Evolutionary conservation across 768 basidiomycete genomes (phyloP).

Genomic region (Tricholoma sp.): DNA sequence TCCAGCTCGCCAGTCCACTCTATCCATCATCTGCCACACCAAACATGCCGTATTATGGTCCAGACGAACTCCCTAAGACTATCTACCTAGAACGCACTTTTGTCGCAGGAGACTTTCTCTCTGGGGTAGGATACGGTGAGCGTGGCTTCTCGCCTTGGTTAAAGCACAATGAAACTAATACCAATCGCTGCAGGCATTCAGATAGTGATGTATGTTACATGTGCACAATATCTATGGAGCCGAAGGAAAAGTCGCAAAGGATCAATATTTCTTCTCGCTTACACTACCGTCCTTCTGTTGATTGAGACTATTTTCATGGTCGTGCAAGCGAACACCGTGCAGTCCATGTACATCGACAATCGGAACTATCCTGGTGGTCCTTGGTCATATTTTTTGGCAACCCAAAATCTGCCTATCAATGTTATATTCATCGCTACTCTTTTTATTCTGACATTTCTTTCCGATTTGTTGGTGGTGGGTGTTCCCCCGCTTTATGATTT

Average conservation of each 20-base stretch:
- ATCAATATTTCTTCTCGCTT: slow-evolving; percentile 24
- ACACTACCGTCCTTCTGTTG: slow-evolving; percentile 24
- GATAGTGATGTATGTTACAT: slow-evolving; percentile 23
- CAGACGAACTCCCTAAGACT: slow-evolving; percentile 20
- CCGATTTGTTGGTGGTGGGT: slow-evolving; percentile 37
- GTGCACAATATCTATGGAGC: slow-evolving; percentile 28
- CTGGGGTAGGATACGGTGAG: slow-evolving; percentile 28
- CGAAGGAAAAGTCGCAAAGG: slow-evolving; percentile 16
- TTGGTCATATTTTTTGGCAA: slow-evolving; percentile 31
- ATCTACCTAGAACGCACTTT: slow-evolving; percentile 29
- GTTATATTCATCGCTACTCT: slow-evolving; percentile 33
- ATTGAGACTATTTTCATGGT: slow-evolving; percentile 29
- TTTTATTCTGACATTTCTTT: slow-evolving; percentile 33
- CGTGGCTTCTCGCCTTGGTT: not conserved
- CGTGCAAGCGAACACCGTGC: slow-evolving; percentile 30
- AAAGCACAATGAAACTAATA: not conserved
- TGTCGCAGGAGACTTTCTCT: slow-evolving; percentile 32
- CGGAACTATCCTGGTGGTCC: slow-evolving; percentile 30
- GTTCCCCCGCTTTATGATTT: not conserved
- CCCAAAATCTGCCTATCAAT: slow-evolving; percentile 31
- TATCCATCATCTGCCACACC: not conserved
- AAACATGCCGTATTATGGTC: slow-evolving; percentile 20
- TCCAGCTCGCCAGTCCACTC: too few species aligned
- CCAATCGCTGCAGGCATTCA: slow-evolving; percentile 20
- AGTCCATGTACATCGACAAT: slow-evolving; percentile 30